Evolutionary conservation across 805 yeast species (phyloP).

Genomic region (Hemisphaericaspora nanyangensis): DNA sequence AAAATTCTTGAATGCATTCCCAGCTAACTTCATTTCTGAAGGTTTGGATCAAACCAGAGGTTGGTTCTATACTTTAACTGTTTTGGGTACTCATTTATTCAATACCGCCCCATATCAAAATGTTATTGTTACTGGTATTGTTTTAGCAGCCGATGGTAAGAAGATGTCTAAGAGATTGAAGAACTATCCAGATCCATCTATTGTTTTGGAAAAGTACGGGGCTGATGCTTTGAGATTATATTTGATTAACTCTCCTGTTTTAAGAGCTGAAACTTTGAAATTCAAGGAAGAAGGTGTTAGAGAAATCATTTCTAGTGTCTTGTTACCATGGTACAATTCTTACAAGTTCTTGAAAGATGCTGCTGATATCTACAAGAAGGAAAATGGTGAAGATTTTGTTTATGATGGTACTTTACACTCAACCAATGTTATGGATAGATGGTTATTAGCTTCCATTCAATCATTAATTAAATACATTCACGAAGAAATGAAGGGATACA

Average conservation of each 20-base stretch:
- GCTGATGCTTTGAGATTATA: slow-evolving; percentile 97
- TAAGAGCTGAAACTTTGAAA: slow-evolving; percentile 93
- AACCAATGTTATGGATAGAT: slow-evolving; percentile 92
- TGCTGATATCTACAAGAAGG: slow-evolving; percentile 77
- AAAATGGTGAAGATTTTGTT: slow-evolving; percentile 62
- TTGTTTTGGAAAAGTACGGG: slow-evolving; percentile 83
- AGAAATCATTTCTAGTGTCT: slow-evolving; percentile 92
- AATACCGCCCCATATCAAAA: slow-evolving; percentile 90
- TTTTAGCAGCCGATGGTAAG: slow-evolving; percentile 96
- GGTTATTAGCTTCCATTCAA: slow-evolving; percentile 97
- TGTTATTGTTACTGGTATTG: slow-evolving; percentile 94
- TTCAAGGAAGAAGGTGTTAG: slow-evolving; percentile 99
- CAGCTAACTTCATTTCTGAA: slow-evolving; percentile 97
- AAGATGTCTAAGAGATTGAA: slow-evolving; percentile 98
- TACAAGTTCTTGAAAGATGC: slow-evolving; percentile 96
- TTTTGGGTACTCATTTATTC: slow-evolving; percentile 92
- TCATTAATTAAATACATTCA: slow-evolving; percentile 83
- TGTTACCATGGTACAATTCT: slow-evolving; percentile 98
- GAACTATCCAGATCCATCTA: slow-evolving; percentile 93
- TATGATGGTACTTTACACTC: slow-evolving; percentile 65
- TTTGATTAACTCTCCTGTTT: slow-evolving; percentile 94
- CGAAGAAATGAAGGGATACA: slow-evolving; percentile 82
- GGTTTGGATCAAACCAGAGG: slow-evolving; percentile 99
- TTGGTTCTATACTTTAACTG: slow-evolving; percentile 97
- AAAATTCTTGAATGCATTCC: slow-evolving; percentile 69